Percentiles rank a stretch among this genome's conserved stretches.
Conservation (phyloP, 495 filamentous ascomycete species). For the Podospora didyma region DNA sequence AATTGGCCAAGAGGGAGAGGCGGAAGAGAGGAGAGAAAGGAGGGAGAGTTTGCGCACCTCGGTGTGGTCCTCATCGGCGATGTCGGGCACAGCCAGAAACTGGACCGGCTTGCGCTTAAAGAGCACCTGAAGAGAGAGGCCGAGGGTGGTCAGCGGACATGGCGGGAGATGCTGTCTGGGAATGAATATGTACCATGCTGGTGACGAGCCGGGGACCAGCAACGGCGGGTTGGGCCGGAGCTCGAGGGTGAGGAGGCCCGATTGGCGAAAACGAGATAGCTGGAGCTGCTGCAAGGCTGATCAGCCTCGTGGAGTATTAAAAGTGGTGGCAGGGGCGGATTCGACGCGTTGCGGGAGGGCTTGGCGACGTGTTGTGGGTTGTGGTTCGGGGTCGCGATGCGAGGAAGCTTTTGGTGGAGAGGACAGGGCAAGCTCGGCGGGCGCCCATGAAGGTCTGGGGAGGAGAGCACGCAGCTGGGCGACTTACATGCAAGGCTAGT, state of each 20-base stretch:
- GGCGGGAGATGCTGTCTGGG: neutral
- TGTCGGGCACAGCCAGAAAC: slow-evolving; percentile 65
- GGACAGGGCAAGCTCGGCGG: slow-evolving; percentile 28
- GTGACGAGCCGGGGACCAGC: neutral
- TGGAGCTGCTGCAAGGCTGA: slow-evolving; percentile 42
- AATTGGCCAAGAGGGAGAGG: neutral
- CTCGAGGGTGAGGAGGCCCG: slow-evolving; percentile 1
- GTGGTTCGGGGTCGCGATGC: slow-evolving; percentile 29
- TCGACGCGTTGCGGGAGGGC: slow-evolving; percentile 23
- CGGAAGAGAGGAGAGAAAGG: neutral
- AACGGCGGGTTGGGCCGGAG: neutral
- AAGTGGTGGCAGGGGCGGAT: slow-evolving; percentile 13
- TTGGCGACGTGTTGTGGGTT: slow-evolving; percentile 26
- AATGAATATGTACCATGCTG: slow-evolving; percentile 26
- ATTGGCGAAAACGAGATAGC: slow-evolving; percentile 14
- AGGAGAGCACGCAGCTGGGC: neutral
- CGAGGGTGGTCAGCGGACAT: slow-evolving; percentile 3
- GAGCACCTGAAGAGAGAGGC: slow-evolving; percentile 60
- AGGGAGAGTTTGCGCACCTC: slow-evolving; percentile 54
- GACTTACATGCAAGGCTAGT: slow-evolving; percentile 30
- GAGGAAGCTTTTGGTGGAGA: slow-evolving; percentile 23
- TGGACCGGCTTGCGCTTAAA: slow-evolving; percentile 96
- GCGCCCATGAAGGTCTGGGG: slow-evolving; percentile 1
- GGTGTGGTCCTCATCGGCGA: slow-evolving; percentile 73
- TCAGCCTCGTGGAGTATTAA: slow-evolving; percentile 29